Conservation (phyloP, 768 basidiomycete genomes). For the Rhodotorula toruloides region DNA sequence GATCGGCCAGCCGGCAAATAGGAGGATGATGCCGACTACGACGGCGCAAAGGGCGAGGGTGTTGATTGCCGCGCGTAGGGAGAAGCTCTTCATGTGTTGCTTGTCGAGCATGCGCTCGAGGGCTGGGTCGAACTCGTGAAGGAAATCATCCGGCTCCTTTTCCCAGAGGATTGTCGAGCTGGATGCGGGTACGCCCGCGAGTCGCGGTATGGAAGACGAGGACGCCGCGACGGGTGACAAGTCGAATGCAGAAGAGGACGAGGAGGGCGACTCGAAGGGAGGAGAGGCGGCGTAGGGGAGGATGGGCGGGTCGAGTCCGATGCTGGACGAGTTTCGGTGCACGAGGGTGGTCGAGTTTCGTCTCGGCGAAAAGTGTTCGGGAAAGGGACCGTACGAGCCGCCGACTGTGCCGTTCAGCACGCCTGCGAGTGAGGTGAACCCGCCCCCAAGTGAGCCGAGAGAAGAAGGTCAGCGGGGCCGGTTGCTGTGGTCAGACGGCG, state of each 20-base stretch:
- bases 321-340: constrained; percentile 11
- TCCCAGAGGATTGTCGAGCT: constrained; percentile 1
- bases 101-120: constrained; percentile 19
- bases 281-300: constrained; percentile 16
- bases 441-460: not conserved
- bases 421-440: not conserved
- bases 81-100: constrained; percentile 6
- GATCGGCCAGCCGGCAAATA: constrained; percentile 90
- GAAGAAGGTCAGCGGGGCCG: not conserved
- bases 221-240: not conserved
- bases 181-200: not conserved
- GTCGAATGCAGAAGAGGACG: constrained; percentile 8
- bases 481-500: not conserved
- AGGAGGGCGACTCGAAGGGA: not conserved
- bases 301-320: constrained; percentile 23
- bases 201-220: constrained; percentile 15
- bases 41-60: constrained; percentile 66
- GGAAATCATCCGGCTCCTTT: constrained; percentile 24
- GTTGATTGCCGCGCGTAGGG: constrained; percentile 51
- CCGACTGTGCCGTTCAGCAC: constrained; percentile 18
- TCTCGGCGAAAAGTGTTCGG: not conserved
- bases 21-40: constrained; percentile 61
- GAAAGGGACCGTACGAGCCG: constrained; percentile 22
- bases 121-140: constrained; percentile 14
- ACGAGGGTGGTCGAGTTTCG: constrained; percentile 4